Percentiles rank a stretch among this genome's conserved stretches.
Conservation (phyloP, 352 stramenopile genomes). For the Halophytophthora polymorphica region DNA sequence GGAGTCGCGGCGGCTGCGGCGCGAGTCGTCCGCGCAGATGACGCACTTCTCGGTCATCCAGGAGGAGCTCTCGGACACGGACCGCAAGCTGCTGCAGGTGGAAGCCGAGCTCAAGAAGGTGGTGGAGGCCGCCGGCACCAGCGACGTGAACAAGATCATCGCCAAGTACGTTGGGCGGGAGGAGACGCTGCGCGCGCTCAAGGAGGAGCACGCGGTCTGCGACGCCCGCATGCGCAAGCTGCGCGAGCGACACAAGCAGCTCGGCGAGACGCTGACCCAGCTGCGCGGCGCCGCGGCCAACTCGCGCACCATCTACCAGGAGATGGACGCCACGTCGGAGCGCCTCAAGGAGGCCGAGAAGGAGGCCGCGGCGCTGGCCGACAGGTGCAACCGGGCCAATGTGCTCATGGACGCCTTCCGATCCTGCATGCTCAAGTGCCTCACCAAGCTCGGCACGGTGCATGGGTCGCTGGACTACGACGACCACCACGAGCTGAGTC, state of each 20-base stretch:
- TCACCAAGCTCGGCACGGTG: constrained; percentile 69
- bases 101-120: constrained; percentile 77
- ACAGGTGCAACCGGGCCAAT: constrained; percentile 73
- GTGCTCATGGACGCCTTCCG: constrained; percentile 82
- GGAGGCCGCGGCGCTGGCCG: constrained; percentile 56
- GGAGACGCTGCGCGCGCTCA: constrained; percentile 64
- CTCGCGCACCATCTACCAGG: constrained; percentile 81
- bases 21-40: constrained; percentile 75
- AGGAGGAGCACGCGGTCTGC: constrained; percentile 73
- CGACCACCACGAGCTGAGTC: constrained; percentile 66
- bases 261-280: constrained; percentile 60
- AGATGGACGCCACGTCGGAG: constrained; percentile 81
- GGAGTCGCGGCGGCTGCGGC: constrained; percentile 61
- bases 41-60: constrained; percentile 79
- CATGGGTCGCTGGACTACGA: constrained; percentile 73
- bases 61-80: constrained; percentile 68
- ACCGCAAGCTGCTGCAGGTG: constrained; percentile 61
- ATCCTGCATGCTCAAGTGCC: constrained; percentile 79
- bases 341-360: constrained; percentile 85
- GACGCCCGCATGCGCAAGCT: constrained; percentile 77
- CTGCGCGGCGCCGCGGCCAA: constrained; percentile 71
- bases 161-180: constrained; percentile 67
- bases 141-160: constrained; percentile 83
- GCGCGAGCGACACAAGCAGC: constrained; percentile 70
- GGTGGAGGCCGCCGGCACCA: constrained; percentile 70